phyloP scores from a whole-genome alignment of 495 filamentous ascomycete genomes.

The Penicillium cinerascens region DNA sequence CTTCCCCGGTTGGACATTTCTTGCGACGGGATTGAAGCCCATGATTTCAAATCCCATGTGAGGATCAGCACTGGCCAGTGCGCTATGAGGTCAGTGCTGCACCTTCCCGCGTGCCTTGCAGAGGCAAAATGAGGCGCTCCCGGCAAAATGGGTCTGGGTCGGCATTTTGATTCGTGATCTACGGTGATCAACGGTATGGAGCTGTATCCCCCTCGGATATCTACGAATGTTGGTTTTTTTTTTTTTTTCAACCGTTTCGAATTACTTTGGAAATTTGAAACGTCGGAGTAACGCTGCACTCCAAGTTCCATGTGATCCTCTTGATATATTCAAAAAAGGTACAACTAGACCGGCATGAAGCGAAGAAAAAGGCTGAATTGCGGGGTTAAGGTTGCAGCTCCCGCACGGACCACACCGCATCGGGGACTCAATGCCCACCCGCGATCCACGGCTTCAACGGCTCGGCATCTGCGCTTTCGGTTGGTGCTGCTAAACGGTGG shows the following conservation, averaged over 20 bases:
- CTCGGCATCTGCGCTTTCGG: neutral
- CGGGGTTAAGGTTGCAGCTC: conserved; percentile 34
- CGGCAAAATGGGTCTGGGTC: conserved; percentile 1
- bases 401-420: conserved; percentile 15
- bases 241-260: too few species aligned
- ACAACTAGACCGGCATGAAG: too few species aligned
- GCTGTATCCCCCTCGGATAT: too few species aligned
- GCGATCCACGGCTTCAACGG: neutral
- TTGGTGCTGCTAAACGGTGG: neutral
- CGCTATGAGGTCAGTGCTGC: neutral
- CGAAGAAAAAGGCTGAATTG: conserved; percentile 9
- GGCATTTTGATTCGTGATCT: neutral
- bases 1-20: neutral
- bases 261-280: too few species aligned
- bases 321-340: too few species aligned
- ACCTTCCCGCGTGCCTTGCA: neutral
- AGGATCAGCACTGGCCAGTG: neutral
- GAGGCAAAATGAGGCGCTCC: neutral
- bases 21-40: neutral
- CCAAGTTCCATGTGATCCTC: too few species aligned
- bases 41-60: neutral
- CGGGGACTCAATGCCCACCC: conserved; percentile 1
- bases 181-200: too few species aligned
- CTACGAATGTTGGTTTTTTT: too few species aligned
- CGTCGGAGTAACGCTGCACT: too few species aligned